Evolutionary conservation across 2,329 filamentous ascomycete species (phyloP), one percentile per base, ranked within the genome.

Genomic region (Sporothrix curviconia): DNA sequence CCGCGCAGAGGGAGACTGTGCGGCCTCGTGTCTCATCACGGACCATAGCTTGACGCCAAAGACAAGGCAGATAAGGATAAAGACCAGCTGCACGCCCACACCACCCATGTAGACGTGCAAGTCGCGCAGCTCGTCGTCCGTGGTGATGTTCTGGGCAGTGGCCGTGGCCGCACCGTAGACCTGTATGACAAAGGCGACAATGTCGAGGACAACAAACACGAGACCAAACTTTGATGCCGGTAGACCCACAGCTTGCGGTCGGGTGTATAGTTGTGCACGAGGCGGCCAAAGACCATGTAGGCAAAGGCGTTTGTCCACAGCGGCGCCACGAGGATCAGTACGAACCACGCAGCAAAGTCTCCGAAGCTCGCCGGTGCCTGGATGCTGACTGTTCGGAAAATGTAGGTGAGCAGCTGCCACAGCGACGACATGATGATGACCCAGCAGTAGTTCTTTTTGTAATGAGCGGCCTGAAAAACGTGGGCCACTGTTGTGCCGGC

Each of bases 151-250:
- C 40, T 55, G 30, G n/a, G n/a, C n/a, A 2, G 56, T 11, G 2
- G 59, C 64, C 57, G 75, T 64, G 17, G 37, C 30, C 19, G 75
- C 76, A 22, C 71, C 73, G 3, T 61, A 69, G 12, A 67, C 68
- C 63, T 80, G 77, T 30, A 77, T 66, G 19, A 79, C 54, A 64
- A 80, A 79, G 11, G 73, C 74, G 28, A 74, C 40, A 19, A 79
- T 63, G 60, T 79, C 77, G 24, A 78, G 66, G 64, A 72, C 72
- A 7, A 80, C 75, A 51, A 80, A 79, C 25, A 74, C 64, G 25
- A 71, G 69, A 11, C 75, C 72, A 55, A 80, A 70, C 15, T 66
- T 68, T 24, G 65, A 59, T 1, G 68, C 69, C 7, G 61, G 61
- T n/a, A 75, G 63, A 1, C 65, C 57, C 63, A 67, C 3, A 74